Evolutionary conservation across 2,329 filamentous ascomycete species (phyloP).

Genomic region (Plenodomus lindquistii): DNA sequence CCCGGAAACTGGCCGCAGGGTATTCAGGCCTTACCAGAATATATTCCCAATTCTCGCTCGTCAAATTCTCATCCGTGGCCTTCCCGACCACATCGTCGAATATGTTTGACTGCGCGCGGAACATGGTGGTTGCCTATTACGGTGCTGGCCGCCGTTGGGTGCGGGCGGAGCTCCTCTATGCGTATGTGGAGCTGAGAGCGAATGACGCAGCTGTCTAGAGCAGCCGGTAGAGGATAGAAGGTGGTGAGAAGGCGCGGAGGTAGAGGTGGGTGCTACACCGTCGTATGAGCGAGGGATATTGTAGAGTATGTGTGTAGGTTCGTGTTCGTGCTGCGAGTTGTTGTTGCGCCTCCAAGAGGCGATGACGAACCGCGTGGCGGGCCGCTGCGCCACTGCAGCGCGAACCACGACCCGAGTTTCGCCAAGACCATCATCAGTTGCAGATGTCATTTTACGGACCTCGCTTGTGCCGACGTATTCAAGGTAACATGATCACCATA

Average conservation of each 20-base stretch:
- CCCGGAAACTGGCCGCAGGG: background rate
- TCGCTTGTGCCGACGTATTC: too few species aligned
- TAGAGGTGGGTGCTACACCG: slow-evolving; percentile 5
- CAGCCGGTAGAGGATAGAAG: background rate
- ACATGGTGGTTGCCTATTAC: slow-evolving; percentile 44
- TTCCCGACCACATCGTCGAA: slow-evolving; percentile 75
- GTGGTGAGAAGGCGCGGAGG: background rate
- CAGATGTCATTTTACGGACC: too few species aligned
- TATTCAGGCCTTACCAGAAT: slow-evolving; percentile 56
- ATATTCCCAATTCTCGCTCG: slow-evolving; percentile 76
- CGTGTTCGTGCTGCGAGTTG: slow-evolving; percentile 5
- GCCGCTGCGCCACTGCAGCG: slow-evolving; percentile 15
- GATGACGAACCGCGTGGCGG: slow-evolving; percentile 24
- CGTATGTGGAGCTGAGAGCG: background rate
- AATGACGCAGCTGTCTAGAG: background rate
- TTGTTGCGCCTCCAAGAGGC: slow-evolving; percentile 8
- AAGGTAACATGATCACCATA: too few species aligned
- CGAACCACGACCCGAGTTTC: background rate
- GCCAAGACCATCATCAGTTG: too few species aligned
- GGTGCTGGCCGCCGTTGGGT: background rate
- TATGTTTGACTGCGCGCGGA: slow-evolving; percentile 63
- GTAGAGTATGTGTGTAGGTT: slow-evolving; percentile 24
- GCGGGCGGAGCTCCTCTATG: slow-evolving; percentile 1
- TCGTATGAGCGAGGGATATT: background rate
- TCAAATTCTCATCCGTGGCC: slow-evolving; percentile 97